Evolutionary conservation across 768 basidiomycete genomes (phyloP), one percentile per base, ranked within the genome.

Genomic region (Pulveroboletus frians): DNA sequence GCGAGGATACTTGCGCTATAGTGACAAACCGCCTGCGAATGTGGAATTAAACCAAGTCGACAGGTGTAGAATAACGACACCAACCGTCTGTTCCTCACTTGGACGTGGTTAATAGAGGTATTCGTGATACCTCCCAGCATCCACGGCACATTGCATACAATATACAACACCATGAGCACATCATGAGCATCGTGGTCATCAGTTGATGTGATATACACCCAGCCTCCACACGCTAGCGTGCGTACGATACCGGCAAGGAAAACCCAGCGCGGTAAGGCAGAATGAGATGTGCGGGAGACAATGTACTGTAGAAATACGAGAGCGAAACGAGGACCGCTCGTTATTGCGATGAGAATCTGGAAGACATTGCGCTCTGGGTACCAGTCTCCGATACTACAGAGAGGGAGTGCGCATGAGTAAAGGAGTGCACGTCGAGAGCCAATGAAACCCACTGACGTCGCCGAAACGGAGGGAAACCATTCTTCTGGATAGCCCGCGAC

Each of bases 391-490:
- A 93, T 88, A 6, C 89, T 92, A 37, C 30, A n/a, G 15, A 9
- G 15, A 50, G 23, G 23, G 23, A 26, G 23, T 11, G n/a, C 2
- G 20, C 21, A 35, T 59, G 29, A 59, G 36, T 21, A 5, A 45
- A n/a, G 43, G 9, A 9, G 20, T 23, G 37, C 9, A 18, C 13
- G 21, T 21, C 35, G 8, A 27, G 21, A 38, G n/a, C 2, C 9
- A 10, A 46, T 3, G 9, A 20, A 34, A 15, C 1, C 2, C 23
- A 73, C 84, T 53, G 62, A 87, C 83, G 88, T 85, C 11, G 86
- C 84, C 34, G 88, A 89, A 9, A 95, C 92, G 5, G 89, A 92
- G 7, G 92, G 92, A 55, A 89, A 88, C 87, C 87, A 93, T 62
- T 95, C 92, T 41, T 90, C 70, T 0, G 92, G 92, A 59, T 85